phyloP scores from a whole-genome alignment of 2,329 filamentous ascomycete species.

The Dendrostoma leiphaemia region DNA sequence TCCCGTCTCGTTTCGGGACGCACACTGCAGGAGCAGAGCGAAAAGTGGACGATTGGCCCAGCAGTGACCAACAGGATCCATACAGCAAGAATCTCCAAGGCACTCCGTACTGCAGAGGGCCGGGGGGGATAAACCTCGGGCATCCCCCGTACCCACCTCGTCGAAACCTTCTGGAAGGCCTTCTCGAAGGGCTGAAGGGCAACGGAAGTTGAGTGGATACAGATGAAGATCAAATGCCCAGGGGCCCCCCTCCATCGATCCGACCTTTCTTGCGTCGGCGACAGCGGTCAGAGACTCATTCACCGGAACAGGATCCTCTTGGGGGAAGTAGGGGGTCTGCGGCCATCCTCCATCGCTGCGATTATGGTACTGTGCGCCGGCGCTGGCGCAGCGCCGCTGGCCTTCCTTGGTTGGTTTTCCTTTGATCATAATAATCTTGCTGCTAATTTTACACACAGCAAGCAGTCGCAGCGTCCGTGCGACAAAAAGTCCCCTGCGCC shows the following conservation, averaged over 20 bases:
- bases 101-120: background rate
- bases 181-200: conserved; percentile 14
- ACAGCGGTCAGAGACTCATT: background rate
- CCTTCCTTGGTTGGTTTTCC: background rate
- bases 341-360: background rate
- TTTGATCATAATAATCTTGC: conserved; percentile 7
- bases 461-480: too few relatives aligned
- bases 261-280: background rate
- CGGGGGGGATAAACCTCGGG: background rate
- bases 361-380: background rate
- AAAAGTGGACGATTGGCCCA: conserved; percentile 10
- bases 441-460: conserved; percentile 16
- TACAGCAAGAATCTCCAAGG: background rate
- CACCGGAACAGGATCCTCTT: background rate
- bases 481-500: too few relatives aligned
- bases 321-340: conserved; percentile 11
- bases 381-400: background rate
- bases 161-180: conserved; percentile 19
- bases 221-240: too few relatives aligned
- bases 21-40: conserved; percentile 18
- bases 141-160: conserved; percentile 1
- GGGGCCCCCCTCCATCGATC: too few relatives aligned
- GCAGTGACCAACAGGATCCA: background rate
- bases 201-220: too few relatives aligned
- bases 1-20: conserved; percentile 11